Percentiles rank a stretch among this genome's conserved stretches.
These are phyloP conservation scores for Rhizophagus prolifer DNA, from an alignment of 192 early-diverging fungal species.

Conservation along the genomic window DNA sequence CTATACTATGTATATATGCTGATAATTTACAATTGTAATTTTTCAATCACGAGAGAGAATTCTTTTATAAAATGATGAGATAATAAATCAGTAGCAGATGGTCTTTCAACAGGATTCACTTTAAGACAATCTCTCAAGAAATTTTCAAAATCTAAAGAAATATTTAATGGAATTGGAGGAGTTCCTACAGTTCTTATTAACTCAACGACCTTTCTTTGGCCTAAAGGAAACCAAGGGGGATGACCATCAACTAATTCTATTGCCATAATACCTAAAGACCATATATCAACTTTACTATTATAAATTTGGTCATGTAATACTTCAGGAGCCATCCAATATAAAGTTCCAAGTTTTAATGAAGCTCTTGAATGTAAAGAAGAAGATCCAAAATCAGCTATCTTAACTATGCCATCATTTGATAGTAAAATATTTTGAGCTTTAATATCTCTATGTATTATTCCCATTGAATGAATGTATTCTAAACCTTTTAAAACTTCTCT, in stretches of 20 bases:
- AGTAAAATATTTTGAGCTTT: conserved; percentile 49
- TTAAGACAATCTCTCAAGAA: conserved; percentile 24
- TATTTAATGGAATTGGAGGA: conserved; percentile 17
- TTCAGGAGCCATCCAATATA: conserved; percentile 51
- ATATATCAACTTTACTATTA: conserved; percentile 50
- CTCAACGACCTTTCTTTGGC: conserved; percentile 26
- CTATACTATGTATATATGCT: too few relatives aligned
- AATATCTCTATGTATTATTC: conserved; percentile 49
- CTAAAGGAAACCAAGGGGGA: conserved; percentile 44
- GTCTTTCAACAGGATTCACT: conserved; percentile 2
- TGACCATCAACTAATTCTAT: conserved; percentile 51
- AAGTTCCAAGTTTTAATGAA: conserved; percentile 23
- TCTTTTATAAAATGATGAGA: conserved; percentile 9
- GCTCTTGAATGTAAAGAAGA: conserved; percentile 17
- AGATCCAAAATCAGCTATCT: conserved; percentile 37
- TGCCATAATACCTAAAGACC: conserved; percentile 51
- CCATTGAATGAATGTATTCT: conserved; percentile 41
- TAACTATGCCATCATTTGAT: conserved; percentile 43
- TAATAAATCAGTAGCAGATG: conserved; percentile 17
- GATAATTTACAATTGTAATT: too few relatives aligned
- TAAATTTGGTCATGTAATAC: conserved; percentile 47
- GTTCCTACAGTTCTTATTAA: conserved; percentile 28
- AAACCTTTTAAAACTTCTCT: conserved; percentile 43
- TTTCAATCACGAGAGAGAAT: too few relatives aligned
- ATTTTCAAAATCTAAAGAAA: conserved; percentile 25